phyloP scores from a whole-genome alignment of 768 basidiomycete species.

The Tylopilus vinaceipallidus region DNA sequence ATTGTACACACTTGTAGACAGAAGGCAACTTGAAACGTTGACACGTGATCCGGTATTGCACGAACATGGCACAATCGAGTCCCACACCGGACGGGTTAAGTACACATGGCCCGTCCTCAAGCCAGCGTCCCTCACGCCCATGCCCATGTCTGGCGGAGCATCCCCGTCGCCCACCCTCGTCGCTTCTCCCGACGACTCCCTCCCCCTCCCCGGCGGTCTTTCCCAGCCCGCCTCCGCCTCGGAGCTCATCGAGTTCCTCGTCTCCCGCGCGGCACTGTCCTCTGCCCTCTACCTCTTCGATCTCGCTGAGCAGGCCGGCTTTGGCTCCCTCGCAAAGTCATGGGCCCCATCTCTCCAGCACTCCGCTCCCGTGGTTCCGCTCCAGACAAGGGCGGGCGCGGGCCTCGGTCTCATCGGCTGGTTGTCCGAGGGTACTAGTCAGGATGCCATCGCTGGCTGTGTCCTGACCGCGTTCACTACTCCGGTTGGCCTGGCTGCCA shows the following conservation, averaged over 20 bases:
- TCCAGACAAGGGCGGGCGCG: conserved; percentile 85
- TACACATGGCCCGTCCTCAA: too few relatives aligned
- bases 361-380: conserved; percentile 55
- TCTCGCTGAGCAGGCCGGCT: conserved; percentile 79
- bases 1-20: too few relatives aligned
- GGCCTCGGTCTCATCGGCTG: conserved; percentile 78
- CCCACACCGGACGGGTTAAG: too few relatives aligned
- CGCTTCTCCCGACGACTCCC: conserved; percentile 28
- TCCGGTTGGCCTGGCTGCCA: conserved; percentile 76
- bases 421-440: conserved; percentile 75
- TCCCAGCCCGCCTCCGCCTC: conserved; percentile 44
- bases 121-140: too few relatives aligned
- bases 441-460: conserved; percentile 56
- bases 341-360: conserved; percentile 48
- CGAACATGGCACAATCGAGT: conserved; percentile 31
- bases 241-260: conserved; percentile 63
- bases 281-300: conserved; percentile 81
- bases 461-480: conserved; percentile 80
- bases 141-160: too few relatives aligned
- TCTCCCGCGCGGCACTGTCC: conserved; percentile 53
- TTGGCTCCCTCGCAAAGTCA: conserved; percentile 68
- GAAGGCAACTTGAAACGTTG: not conserved
- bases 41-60: conserved; percentile 33
- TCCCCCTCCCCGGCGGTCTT: conserved; percentile 2
- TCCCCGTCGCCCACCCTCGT: conserved; percentile 36